phyloP scores from a whole-genome alignment of 148 eudicot genomes.

The Vaccinium macrocarpon region DNA sequence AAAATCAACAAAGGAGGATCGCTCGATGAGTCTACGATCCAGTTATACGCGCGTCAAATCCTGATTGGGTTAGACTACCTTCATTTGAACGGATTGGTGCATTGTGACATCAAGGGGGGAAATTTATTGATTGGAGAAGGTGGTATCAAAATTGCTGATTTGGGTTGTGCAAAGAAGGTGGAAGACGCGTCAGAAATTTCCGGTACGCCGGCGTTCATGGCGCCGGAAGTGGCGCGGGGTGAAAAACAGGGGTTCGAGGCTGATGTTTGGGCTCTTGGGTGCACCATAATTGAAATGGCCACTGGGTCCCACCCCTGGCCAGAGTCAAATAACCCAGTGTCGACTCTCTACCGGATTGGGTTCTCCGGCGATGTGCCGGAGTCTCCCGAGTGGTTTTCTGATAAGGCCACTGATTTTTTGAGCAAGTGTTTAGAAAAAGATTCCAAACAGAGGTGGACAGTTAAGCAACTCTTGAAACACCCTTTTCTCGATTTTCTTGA shows the following conservation, averaged over 20 bases:
- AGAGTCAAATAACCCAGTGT: constrained; percentile 28
- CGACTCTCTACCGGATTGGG: constrained; percentile 43
- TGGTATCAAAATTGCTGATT: constrained; percentile 53
- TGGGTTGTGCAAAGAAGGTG: constrained; percentile 44
- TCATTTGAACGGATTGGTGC: constrained; percentile 35
- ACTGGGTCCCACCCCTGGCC: constrained; percentile 52
- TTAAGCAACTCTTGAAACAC: constrained; percentile 40
- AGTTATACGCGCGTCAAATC: constrained; percentile 27
- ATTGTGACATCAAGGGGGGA: constrained; percentile 49
- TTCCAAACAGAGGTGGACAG: constrained; percentile 41
- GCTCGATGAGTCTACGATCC: constrained; percentile 29
- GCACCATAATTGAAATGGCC: constrained; percentile 59
- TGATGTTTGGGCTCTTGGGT: constrained; percentile 56
- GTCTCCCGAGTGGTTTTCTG: constrained; percentile 38
- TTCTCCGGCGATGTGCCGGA: constrained; percentile 43
- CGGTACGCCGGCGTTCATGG: constrained; percentile 57
- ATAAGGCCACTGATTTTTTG: constrained; percentile 40
- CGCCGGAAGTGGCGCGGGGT: constrained; percentile 58
- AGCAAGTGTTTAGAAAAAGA: constrained; percentile 42
- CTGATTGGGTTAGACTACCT: constrained; percentile 39
- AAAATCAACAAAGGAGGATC: constrained; percentile 36
- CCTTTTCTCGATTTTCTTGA: constrained; percentile 30
- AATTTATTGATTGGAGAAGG: constrained; percentile 32
- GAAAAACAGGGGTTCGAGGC: constrained; percentile 44
- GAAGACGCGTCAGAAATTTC: constrained; percentile 16